Evolutionary conservation across 2,329 filamentous ascomycete species (phyloP).

Genomic region (Trichoderma koningii): DNA sequence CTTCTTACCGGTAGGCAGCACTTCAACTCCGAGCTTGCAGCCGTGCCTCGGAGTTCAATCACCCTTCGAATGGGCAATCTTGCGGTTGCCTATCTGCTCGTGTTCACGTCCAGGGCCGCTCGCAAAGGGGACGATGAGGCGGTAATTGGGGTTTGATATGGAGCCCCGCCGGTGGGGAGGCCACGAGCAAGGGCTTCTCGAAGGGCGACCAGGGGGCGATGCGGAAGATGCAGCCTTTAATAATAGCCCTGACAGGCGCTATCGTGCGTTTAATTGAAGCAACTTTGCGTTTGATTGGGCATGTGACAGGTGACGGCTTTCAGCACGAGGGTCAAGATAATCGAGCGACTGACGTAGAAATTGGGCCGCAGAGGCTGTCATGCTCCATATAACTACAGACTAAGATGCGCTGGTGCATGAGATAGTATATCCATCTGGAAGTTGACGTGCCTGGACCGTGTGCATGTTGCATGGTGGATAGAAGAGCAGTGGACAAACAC

Average conservation of each 20-base stretch:
- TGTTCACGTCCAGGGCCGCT: not conserved
- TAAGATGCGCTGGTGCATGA: too few relatives aligned
- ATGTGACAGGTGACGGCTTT: not conserved
- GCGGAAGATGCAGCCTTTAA: conserved; percentile 9
- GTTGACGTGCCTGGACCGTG: not conserved
- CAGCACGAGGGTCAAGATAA: not conserved
- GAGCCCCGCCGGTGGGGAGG: conserved; percentile 17
- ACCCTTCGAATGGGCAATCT: conserved; percentile 18
- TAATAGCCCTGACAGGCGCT: conserved; percentile 8
- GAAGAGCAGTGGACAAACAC: not conserved
- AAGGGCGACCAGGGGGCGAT: conserved; percentile 3
- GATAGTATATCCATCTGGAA: too few relatives aligned
- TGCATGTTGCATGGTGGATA: not conserved
- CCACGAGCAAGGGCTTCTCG: conserved; percentile 3
- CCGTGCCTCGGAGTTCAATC: not conserved
- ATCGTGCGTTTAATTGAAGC: conserved; percentile 5
- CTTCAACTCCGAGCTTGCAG: not conserved
- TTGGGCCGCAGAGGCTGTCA: not conserved
- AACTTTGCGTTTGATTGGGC: not conserved
- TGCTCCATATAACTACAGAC: not conserved
- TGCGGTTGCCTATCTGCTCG: conserved; percentile 5
- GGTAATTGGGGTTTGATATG: conserved; percentile 19
- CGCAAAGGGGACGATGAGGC: conserved; percentile 17
- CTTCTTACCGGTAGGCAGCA: not conserved
- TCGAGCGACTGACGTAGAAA: not conserved